Conservation (phyloP, 768 basidiomycete genomes). For the Kwoniella europaea region DNA sequence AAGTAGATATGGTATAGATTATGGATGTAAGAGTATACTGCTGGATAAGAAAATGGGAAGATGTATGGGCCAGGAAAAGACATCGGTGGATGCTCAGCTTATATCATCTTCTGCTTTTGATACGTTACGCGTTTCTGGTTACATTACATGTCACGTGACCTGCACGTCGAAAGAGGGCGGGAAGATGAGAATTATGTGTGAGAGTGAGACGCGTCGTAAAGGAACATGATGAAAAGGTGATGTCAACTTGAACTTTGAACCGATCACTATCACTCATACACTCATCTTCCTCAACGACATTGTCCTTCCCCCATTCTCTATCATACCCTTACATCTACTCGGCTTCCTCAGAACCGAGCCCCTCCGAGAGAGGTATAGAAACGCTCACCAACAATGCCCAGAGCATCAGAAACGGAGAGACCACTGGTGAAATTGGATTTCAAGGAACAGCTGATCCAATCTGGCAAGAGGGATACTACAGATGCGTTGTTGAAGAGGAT, state of each 20-base stretch:
- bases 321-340: not conserved
- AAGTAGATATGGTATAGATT: not conserved
- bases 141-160: conserved; percentile 18
- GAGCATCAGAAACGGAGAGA: conserved; percentile 2
- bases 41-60: not conserved
- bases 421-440: conserved; percentile 62
- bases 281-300: not conserved
- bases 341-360: not conserved
- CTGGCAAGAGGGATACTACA: conserved; percentile 68
- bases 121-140: not conserved
- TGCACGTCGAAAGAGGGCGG: too few relatives aligned
- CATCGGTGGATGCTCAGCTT: not conserved
- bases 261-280: conserved; percentile 7
- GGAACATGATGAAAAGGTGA: conserved; percentile 18
- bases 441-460: conserved; percentile 77
- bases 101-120: not conserved
- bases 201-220: conserved; percentile 24
- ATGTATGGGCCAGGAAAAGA: not conserved
- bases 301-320: not conserved
- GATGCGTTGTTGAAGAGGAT: conserved; percentile 86
- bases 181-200: too few relatives aligned
- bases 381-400: conserved; percentile 1
- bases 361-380: not conserved
- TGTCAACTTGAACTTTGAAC: conserved; percentile 8
- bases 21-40: not conserved